phyloP scores from a whole-genome alignment of 1,284 basidiomycete species.

The Apiotrichum siamense region DNA sequence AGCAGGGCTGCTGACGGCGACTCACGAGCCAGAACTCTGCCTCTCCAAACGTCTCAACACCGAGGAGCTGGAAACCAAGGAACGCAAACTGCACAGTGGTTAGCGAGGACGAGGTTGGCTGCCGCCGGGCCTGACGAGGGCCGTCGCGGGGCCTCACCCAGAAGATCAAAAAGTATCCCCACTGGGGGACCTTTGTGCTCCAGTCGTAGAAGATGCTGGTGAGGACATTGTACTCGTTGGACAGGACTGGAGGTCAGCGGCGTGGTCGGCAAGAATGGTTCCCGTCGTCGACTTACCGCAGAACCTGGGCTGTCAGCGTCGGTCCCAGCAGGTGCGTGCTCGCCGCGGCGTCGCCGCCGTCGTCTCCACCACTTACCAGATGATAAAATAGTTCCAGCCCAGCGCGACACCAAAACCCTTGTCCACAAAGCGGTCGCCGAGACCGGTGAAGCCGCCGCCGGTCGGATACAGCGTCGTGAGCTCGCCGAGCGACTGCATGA shows the following conservation, averaged over 20 bases:
- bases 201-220: slow-evolving; percentile 17
- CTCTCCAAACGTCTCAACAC: slow-evolving; percentile 26
- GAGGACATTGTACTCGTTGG: slow-evolving; percentile 30
- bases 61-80: slow-evolving; percentile 25
- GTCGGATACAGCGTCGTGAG: slow-evolving; percentile 22
- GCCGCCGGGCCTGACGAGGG: too few relatives aligned
- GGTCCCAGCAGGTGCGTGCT: background rate
- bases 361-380: slow-evolving; percentile 2
- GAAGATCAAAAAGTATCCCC: slow-evolving; percentile 23
- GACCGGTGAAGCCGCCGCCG: slow-evolving; percentile 21
- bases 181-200: slow-evolving; percentile 18
- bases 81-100: slow-evolving; percentile 20
- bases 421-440: slow-evolving; percentile 24
- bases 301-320: background rate
- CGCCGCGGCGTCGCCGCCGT: too few relatives aligned
- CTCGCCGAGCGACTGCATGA: slow-evolving; percentile 28
- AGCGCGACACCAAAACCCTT: slow-evolving; percentile 19
- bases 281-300: slow-evolving; percentile 2
- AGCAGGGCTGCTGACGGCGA: too few relatives aligned
- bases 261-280: too few relatives aligned
- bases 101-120: too few relatives aligned
- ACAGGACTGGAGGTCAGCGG: slow-evolving; percentile 13
- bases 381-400: slow-evolving; percentile 29
- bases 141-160: slow-evolving; percentile 7
- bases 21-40: slow-evolving; percentile 23